Percentiles rank a stretch among this genome's conserved stretches.
These are phyloP conservation scores for Sporothrix globosa DNA, from an alignment of 2,329 filamentous ascomycete species.

Conservation along the genomic window DNA sequence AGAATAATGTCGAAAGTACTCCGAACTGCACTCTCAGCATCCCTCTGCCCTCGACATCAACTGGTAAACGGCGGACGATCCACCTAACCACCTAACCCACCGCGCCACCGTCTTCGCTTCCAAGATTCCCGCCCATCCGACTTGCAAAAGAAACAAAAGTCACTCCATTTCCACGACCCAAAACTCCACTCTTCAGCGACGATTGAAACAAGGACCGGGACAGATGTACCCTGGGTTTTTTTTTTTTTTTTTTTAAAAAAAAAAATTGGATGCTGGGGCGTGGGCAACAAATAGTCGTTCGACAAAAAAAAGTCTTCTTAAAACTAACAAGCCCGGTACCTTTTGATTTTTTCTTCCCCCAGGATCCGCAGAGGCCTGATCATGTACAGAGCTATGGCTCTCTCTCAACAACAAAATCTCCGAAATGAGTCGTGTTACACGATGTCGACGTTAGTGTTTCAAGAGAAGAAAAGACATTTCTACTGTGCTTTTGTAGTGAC, in stretches of 20 bases:
- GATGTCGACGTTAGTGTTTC: conserved; percentile 20
- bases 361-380: no score
- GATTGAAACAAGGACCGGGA: neutral
- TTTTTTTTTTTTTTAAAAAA: no score
- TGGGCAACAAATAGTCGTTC: neutral
- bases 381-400: no score
- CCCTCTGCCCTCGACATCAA: neutral
- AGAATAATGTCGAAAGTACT: no score
- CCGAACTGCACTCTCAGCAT: no score
- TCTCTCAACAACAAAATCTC: neutral
- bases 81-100: neutral
- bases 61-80: neutral
- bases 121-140: neutral
- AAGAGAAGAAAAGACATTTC: neutral
- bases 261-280: neutral
- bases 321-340: neutral
- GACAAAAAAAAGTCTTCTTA: neutral
- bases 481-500: no score
- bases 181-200: conserved; percentile 9
- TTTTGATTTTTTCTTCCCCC: no score
- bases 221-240: no score
- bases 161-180: no score
- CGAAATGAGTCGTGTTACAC: conserved; percentile 26
- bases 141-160: no score
- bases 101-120: neutral